Conservation (phyloP, 2,329 filamentous ascomycete genomes). For the Rhinocladiella mackenziei region DNA sequence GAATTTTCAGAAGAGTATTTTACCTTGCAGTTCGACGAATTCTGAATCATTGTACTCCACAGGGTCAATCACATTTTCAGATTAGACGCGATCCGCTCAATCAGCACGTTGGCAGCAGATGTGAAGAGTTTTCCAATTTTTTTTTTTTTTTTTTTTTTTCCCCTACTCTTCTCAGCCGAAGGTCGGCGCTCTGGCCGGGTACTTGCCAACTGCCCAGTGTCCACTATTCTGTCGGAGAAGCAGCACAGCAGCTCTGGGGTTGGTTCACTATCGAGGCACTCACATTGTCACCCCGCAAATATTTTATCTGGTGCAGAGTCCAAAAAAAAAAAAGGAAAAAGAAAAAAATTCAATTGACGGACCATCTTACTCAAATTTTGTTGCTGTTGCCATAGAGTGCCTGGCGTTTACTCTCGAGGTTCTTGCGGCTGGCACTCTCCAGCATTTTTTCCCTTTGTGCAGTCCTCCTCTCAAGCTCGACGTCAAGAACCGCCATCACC, state of each 20-base stretch:
- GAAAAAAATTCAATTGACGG: slow-evolving; percentile 22
- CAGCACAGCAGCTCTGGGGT: slow-evolving; percentile 1
- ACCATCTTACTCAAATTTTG: slow-evolving; percentile 4
- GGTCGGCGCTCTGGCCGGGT: slow-evolving; percentile 2
- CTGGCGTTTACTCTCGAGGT: no score
- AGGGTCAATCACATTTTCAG: background rate
- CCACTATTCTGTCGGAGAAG: slow-evolving; percentile 7
- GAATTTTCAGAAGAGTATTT: background rate
- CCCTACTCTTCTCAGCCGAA: slow-evolving; percentile 5
- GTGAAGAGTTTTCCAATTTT: slow-evolving; percentile 5
- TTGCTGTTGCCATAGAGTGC: background rate
- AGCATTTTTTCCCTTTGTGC: slow-evolving; percentile 4
- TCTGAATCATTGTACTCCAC: background rate
- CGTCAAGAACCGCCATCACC: slow-evolving; percentile 3
- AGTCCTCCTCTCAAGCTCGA: background rate
- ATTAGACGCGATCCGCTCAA: background rate
- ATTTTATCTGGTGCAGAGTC: slow-evolving; percentile 13
- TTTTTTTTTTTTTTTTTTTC: no score
- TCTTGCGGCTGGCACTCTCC: background rate
- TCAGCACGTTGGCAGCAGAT: background rate
- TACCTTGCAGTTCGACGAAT: background rate
- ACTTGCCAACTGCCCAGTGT: slow-evolving; percentile 8
- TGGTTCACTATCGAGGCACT: background rate
- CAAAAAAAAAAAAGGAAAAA: slow-evolving; percentile 14
- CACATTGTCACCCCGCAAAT: slow-evolving; percentile 19